These are phyloP conservation scores for Fistulinella prunicolor DNA, from an alignment of 768 basidiomycete species.

Conservation along the genomic window DNA sequence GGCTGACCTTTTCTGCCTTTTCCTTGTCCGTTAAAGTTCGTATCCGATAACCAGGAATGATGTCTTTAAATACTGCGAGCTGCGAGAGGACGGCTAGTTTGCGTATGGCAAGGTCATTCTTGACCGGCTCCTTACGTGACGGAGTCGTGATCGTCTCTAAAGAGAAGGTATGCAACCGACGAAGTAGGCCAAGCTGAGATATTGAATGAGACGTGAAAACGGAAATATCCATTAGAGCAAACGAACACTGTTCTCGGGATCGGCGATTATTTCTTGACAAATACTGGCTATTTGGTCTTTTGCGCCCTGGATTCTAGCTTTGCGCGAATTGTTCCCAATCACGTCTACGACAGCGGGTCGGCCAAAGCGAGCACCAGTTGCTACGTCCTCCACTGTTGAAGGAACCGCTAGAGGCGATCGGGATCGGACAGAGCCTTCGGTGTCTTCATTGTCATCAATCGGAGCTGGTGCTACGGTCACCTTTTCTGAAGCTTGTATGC, in stretches of 20 bases:
- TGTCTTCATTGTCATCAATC: constrained; percentile 30
- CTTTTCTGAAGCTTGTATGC: constrained; percentile 58
- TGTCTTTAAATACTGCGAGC: constrained; percentile 92
- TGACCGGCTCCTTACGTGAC: constrained; percentile 63
- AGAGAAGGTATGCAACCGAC: constrained; percentile 88
- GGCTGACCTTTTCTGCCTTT: constrained; percentile 89
- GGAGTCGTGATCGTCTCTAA: constrained; percentile 68
- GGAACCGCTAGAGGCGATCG: constrained; percentile 26
- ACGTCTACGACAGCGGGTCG: constrained; percentile 74
- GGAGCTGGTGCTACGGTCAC: constrained; percentile 19
- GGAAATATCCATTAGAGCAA: not conserved
- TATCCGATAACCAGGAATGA: constrained; percentile 95
- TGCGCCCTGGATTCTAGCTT: constrained; percentile 66
- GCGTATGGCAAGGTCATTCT: constrained; percentile 79
- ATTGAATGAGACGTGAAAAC: constrained; percentile 13
- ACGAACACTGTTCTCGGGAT: constrained; percentile 92
- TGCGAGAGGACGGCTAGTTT: constrained; percentile 88
- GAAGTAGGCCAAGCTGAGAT: constrained; percentile 77
- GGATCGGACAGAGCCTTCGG: constrained; percentile 35
- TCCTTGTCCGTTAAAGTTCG: constrained; percentile 88
- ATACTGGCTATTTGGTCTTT: constrained; percentile 93
- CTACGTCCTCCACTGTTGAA: constrained; percentile 58
- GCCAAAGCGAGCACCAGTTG: constrained; percentile 88
- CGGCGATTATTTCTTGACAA: constrained; percentile 90
- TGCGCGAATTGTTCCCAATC: constrained; percentile 62